phyloP scores from a whole-genome alignment of 2,329 filamentous ascomycete genomes.

The Colletotrichum eleusines region DNA sequence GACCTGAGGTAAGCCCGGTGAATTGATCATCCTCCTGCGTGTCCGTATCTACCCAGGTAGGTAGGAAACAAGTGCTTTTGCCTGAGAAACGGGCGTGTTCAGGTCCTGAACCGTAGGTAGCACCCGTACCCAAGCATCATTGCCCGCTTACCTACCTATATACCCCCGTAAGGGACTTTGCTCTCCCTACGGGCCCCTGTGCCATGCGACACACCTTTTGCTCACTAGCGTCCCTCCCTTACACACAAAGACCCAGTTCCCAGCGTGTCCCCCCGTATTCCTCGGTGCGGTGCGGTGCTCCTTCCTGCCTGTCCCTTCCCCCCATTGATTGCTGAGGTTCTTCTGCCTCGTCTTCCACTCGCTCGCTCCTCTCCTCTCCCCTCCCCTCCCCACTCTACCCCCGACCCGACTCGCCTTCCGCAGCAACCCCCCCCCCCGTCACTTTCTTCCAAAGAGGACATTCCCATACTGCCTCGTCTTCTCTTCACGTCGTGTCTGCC shows the following conservation, averaged over 20 bases:
- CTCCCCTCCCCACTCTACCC: constrained; percentile 33
- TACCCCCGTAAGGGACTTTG: constrained; percentile 10
- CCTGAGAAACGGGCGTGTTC: background rate
- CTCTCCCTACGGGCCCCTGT: constrained; percentile 13
- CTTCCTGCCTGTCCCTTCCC: constrained; percentile 32
- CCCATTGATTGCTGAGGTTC: constrained; percentile 27
- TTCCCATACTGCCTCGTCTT: constrained; percentile 42
- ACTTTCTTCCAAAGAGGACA: constrained; percentile 40
- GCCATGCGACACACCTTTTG: background rate
- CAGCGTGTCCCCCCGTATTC: background rate
- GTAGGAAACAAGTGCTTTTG: background rate
- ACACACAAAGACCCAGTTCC: constrained; percentile 1
- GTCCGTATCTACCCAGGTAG: background rate
- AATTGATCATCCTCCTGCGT: too few relatives aligned
- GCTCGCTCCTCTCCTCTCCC: constrained; percentile 14
- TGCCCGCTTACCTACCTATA: background rate
- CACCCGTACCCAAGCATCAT: background rate
- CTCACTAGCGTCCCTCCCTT: constrained; percentile 22
- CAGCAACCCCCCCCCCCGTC: constrained; percentile 41
- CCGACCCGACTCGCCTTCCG: constrained; percentile 40
- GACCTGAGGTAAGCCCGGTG: background rate
- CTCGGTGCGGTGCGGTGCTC: background rate
- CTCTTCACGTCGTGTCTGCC: constrained; percentile 41
- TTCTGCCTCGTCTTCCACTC: constrained; percentile 16
- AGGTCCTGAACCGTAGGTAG: background rate